Evolutionary conservation across 1,284 basidiomycete species (phyloP).

Genomic region (Mycena sp.): DNA sequence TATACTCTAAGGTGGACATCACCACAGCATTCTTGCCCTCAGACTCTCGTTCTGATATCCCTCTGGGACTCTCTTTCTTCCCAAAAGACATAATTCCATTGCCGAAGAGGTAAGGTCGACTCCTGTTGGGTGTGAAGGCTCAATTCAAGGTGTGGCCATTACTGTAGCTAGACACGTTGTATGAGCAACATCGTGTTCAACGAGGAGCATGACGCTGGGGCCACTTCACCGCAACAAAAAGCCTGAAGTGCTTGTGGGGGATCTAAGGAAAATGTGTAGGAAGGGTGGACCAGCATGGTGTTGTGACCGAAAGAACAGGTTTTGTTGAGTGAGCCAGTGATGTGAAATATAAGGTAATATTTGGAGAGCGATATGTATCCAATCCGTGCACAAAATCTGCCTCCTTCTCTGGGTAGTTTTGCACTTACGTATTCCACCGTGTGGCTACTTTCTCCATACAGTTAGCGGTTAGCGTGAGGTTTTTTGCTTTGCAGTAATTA

Average conservation of each 20-base stretch:
- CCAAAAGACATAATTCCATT: constrained; percentile 28
- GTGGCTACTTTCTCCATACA: too few species aligned
- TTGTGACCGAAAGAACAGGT: too few species aligned
- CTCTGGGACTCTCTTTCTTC: constrained; percentile 34
- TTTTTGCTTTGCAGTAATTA: too few species aligned
- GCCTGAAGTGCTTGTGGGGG: constrained; percentile 29
- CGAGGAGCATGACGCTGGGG: constrained; percentile 28
- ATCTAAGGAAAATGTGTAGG: constrained; percentile 36
- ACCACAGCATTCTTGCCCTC: neutral
- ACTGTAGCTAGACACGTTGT: neutral
- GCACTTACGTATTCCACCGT: too few species aligned
- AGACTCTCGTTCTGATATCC: constrained; percentile 24
- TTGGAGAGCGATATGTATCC: too few species aligned
- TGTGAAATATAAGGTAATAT: too few species aligned
- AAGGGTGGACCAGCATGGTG: constrained; percentile 31
- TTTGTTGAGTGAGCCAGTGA: too few species aligned
- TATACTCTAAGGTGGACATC: constrained; percentile 44
- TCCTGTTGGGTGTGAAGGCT: too few species aligned
- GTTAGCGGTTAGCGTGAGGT: too few species aligned
- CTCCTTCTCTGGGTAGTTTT: too few species aligned
- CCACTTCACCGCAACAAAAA: constrained; percentile 35
- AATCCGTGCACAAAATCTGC: too few species aligned
- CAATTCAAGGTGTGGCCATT: too few species aligned
- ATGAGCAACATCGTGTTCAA: constrained; percentile 30
- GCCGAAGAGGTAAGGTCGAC: neutral